Conservation (phyloP, 768 basidiomycete genomes). For the Dentipellis sp. region DNA sequence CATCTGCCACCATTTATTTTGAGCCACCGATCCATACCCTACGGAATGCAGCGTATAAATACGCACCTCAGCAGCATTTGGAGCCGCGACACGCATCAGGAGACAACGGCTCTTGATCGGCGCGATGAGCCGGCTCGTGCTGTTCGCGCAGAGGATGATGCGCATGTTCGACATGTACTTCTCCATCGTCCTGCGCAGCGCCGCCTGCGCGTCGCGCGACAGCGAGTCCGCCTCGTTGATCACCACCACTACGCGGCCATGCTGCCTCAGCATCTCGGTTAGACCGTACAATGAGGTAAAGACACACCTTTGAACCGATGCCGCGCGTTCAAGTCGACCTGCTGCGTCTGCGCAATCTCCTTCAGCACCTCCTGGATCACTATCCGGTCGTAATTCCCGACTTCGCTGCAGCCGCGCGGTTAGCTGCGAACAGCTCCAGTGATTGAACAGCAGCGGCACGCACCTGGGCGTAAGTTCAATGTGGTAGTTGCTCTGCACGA, state of each 20-base stretch:
- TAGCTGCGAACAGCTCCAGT: neutral
- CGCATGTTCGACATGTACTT: slow-evolving; percentile 99
- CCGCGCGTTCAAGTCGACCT: slow-evolving; percentile 91
- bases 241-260: slow-evolving; percentile 63
- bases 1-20: slow-evolving; percentile 31
- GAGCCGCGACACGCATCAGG: slow-evolving; percentile 88
- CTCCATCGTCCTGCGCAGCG: slow-evolving; percentile 96
- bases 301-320: slow-evolving; percentile 88
- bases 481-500: slow-evolving; percentile 97
- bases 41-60: neutral
- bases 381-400: slow-evolving; percentile 88
- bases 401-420: slow-evolving; percentile 53
- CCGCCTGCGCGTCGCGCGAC: slow-evolving; percentile 93
- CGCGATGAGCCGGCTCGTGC: slow-evolving; percentile 90
- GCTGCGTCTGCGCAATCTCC: slow-evolving; percentile 98
- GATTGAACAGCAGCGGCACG: slow-evolving; percentile 9
- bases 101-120: slow-evolving; percentile 96
- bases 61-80: slow-evolving; percentile 46
- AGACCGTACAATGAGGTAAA: neutral
- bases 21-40: neutral
- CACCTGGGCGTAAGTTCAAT: slow-evolving; percentile 97
- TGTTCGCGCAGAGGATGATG: slow-evolving; percentile 93
- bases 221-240: slow-evolving; percentile 97
- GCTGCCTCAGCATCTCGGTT: no score
- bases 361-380: slow-evolving; percentile 97